Percentiles rank a stretch among this genome's conserved stretches.
Conservation (phyloP, 305 asterid genomes). For the Solanum hybrid region DNA sequence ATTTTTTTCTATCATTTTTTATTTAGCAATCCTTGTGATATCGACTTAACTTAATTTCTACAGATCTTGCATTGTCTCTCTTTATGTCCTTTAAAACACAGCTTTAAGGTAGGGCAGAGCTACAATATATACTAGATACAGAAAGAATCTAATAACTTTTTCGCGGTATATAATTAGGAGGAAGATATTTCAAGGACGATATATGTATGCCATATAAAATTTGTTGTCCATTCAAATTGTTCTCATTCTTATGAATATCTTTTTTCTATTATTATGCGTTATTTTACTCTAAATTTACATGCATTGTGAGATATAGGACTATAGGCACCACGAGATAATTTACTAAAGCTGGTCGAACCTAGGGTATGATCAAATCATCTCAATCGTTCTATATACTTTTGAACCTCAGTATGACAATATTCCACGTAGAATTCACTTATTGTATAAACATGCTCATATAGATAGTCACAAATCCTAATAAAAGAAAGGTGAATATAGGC, state of each 20-base stretch:
- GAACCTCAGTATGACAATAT: too few species aligned
- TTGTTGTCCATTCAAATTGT: neutral
- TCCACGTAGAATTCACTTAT: neutral
- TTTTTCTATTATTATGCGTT: neutral
- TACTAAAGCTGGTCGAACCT: too few species aligned
- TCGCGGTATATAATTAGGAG: neutral
- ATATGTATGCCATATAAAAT: neutral
- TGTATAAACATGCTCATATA: neutral
- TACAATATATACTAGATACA: neutral
- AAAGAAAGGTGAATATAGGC: neutral
- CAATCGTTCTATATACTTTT: neutral
- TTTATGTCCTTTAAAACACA: neutral
- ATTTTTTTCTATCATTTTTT: neutral
- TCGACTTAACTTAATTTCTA: neutral
- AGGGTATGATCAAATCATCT: neutral
- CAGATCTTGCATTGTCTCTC: neutral
- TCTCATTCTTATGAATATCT: neutral
- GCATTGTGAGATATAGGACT: neutral
- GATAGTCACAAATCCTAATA: neutral
- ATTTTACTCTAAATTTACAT: neutral
- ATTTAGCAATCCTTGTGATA: neutral
- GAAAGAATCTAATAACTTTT: neutral
- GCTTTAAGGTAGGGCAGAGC: neutral
- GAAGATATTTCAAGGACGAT: neutral
- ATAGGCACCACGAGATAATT: neutral